These are phyloP conservation scores for Chalciporus chontae DNA, from an alignment of 768 basidiomycete species.

Conservation along the genomic window DNA sequence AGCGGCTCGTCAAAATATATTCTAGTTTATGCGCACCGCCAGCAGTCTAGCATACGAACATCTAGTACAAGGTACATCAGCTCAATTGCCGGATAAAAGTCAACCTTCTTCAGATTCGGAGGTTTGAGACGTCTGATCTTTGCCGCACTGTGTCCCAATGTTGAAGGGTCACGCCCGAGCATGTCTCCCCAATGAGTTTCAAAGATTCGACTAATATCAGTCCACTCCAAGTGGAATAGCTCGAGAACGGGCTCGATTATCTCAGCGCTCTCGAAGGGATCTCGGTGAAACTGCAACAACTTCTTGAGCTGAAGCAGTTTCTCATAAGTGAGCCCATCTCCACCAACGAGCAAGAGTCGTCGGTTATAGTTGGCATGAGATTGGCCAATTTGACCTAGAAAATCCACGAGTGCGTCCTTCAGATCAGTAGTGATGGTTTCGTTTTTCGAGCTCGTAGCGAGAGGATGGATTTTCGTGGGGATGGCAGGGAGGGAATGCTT, in stretches of 20 bases:
- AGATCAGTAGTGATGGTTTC: constrained; percentile 29
- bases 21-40: background rate
- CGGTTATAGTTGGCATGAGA: constrained; percentile 15
- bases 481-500: constrained; percentile 5
- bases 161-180: constrained; percentile 25
- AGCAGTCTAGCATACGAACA: constrained; percentile 7
- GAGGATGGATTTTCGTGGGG: constrained; percentile 21
- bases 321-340: constrained; percentile 37
- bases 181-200: constrained; percentile 32
- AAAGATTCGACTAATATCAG: constrained; percentile 12
- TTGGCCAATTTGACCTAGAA: constrained; percentile 32
- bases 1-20: background rate
- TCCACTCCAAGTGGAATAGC: constrained; percentile 12
- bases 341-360: constrained; percentile 26
- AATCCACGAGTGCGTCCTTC: constrained; percentile 32
- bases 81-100: constrained; percentile 27
- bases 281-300: constrained; percentile 14
- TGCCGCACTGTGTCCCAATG: constrained; percentile 24
- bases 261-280: constrained; percentile 2
- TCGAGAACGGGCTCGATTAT: constrained; percentile 5
- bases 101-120: constrained; percentile 33
- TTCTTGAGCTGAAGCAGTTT: constrained; percentile 17
- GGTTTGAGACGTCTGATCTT: constrained; percentile 28
- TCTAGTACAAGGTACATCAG: constrained; percentile 27
- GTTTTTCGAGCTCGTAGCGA: constrained; percentile 27